Percentiles rank a stretch among this genome's conserved stretches.
Evolutionary conservation across 352 stramenopile species (phyloP).

Genomic region (Pythium plurisporium): DNA sequence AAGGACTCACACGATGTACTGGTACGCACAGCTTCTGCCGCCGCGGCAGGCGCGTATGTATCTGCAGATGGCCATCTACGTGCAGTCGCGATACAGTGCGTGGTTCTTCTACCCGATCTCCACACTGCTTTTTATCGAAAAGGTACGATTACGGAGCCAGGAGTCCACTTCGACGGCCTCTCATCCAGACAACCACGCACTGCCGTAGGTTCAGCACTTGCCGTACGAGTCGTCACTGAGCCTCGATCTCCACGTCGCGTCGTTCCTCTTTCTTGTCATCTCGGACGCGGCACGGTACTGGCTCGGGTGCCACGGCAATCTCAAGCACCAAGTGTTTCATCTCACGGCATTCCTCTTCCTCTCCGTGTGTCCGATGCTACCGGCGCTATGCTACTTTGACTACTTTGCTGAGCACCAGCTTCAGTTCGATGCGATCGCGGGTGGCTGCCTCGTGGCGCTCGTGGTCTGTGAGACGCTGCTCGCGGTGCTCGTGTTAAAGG

Average conservation of each 20-base stretch:
- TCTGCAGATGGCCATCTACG: conserved; percentile 58
- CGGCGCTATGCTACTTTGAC: conserved; percentile 45
- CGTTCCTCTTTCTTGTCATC: conserved; percentile 39
- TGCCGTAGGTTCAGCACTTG: conserved; percentile 31
- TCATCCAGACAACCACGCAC: no score
- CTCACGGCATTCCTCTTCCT: conserved; percentile 68
- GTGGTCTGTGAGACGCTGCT: conserved; percentile 35
- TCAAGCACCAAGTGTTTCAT: conserved; percentile 55
- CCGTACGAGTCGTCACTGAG: conserved; percentile 42
- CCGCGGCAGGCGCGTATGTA: conserved; percentile 38
- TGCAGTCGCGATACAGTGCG: conserved; percentile 45
- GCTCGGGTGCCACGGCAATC: conserved; percentile 51
- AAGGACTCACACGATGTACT: conserved; percentile 8
- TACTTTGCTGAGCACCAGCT: conserved; percentile 52
- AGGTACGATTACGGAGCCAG: no score
- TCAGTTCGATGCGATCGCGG: conserved; percentile 41
- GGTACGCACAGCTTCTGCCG: conserved; percentile 27
- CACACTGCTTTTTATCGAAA: conserved; percentile 52
- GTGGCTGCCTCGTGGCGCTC: conserved; percentile 30
- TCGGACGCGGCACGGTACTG: conserved; percentile 52
- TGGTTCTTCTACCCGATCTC: conserved; percentile 59
- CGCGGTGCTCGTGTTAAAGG: conserved; percentile 40
- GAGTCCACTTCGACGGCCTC: no score
- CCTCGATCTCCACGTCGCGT: conserved; percentile 33
- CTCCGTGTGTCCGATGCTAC: conserved; percentile 51